phyloP scores from a whole-genome alignment of 2,329 filamentous ascomycete genomes.

The Reticulascus tulasneorum region DNA sequence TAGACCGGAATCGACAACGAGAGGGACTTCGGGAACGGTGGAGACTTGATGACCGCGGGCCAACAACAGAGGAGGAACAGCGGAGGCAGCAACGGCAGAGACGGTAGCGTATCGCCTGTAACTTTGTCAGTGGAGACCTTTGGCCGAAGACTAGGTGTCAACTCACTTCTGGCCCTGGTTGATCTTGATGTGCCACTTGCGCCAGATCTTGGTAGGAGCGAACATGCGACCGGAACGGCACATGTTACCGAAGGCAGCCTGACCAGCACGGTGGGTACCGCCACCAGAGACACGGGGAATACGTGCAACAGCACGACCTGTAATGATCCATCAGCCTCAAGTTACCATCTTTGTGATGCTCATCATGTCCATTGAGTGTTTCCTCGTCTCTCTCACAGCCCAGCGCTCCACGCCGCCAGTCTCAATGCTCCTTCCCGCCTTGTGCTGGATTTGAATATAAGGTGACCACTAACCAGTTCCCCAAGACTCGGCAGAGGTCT shows the following conservation, averaged over 20 bases:
- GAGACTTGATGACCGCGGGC: conserved; percentile 96
- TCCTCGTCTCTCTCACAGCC: background rate
- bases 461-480: conserved; percentile 77
- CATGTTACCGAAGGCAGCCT: conserved; percentile 99
- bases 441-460: no score
- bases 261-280: conserved; percentile 99
- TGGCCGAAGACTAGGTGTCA: background rate
- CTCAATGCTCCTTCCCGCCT: no score
- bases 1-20: conserved; percentile 87
- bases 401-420: no score
- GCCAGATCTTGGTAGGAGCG: conserved; percentile 99
- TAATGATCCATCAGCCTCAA: conserved; percentile 12
- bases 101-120: conserved; percentile 90
- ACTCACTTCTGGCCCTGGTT: conserved; percentile 95
- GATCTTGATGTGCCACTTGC: conserved; percentile 99
- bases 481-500: conserved; percentile 99
- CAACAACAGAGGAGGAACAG: conserved; percentile 88
- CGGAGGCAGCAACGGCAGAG: conserved; percentile 94
- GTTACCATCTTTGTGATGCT: background rate
- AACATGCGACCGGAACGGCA: conserved; percentile 99
- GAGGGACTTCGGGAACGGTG: conserved; percentile 89
- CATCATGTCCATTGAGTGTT: conserved; percentile 1
- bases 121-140: conserved; percentile 3
- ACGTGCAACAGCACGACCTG: conserved; percentile 98
- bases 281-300: conserved; percentile 99